phyloP scores from a whole-genome alignment of 1,284 basidiomycete genomes.

The Mycosarcoma maydis region DNA sequence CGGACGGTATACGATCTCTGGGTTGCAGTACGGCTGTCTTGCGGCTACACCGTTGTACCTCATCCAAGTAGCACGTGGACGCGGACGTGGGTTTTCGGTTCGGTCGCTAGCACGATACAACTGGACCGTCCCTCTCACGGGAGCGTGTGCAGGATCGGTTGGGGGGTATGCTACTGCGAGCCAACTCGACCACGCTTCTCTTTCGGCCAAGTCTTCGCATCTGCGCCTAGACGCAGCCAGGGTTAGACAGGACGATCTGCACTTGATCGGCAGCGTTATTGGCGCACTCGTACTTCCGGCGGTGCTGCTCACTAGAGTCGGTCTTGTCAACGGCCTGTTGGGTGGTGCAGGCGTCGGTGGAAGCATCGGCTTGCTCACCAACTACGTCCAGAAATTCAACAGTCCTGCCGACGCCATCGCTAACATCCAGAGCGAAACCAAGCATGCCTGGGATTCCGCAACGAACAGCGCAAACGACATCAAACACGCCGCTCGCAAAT shows the following conservation, averaged over 20 bases:
- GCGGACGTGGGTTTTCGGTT: slow-evolving; percentile 47
- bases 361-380: slow-evolving; percentile 48
- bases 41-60: slow-evolving; percentile 59
- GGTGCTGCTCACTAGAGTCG: slow-evolving; percentile 55
- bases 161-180: slow-evolving; percentile 43
- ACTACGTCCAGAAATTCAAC: slow-evolving; percentile 36
- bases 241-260: slow-evolving; percentile 58
- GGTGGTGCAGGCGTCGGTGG: slow-evolving; percentile 62
- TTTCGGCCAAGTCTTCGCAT: slow-evolving; percentile 18
- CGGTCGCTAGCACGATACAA: slow-evolving; percentile 54
- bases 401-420: not conserved
- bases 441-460: not conserved
- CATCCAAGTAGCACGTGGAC: slow-evolving; percentile 38
- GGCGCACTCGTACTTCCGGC: slow-evolving; percentile 60
- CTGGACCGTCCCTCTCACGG: slow-evolving; percentile 53
- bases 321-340: slow-evolving; percentile 60
- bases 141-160: slow-evolving; percentile 32
- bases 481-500: no score
- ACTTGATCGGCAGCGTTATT: slow-evolving; percentile 59
- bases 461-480: slow-evolving; percentile 8
- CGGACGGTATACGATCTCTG: slow-evolving; percentile 37
- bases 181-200: slow-evolving; percentile 27
- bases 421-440: not conserved
- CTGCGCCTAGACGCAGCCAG: slow-evolving; percentile 36
- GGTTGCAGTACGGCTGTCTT: slow-evolving; percentile 54